Evolutionary conservation across 495 filamentous ascomycete genomes (phyloP).

Genomic region (Penicillium pulvis): DNA sequence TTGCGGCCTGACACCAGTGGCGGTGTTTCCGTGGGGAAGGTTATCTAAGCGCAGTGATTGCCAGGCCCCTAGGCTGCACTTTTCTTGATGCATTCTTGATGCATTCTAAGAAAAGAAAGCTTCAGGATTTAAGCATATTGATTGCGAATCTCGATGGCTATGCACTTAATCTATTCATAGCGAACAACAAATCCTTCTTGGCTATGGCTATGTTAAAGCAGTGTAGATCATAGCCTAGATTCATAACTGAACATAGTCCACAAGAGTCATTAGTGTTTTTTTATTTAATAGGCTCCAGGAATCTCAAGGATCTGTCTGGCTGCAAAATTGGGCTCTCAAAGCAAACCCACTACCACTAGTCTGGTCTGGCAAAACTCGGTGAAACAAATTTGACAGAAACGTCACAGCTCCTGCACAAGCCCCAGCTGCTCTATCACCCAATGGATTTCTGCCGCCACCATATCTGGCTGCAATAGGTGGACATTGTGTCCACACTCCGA

Average conservation of each 20-base stretch:
- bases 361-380: neutral
- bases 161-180: neutral
- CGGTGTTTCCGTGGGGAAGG: neutral
- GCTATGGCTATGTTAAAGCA: slow-evolving; percentile 12
- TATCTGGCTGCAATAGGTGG: slow-evolving; percentile 47
- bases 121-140: neutral
- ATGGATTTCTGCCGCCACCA: slow-evolving; percentile 45
- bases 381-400: neutral
- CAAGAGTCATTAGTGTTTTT: neutral
- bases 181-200: neutral
- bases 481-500: slow-evolving; percentile 54
- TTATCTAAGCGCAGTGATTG: neutral
- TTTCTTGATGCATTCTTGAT: neutral
- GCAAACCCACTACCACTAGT: slow-evolving; percentile 1
- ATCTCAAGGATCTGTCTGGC: slow-evolving; percentile 3
- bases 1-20: neutral
- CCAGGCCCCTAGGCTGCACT: neutral
- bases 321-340: neutral
- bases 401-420: slow-evolving; percentile 2
- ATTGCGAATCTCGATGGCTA: neutral
- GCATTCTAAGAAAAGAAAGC: neutral
- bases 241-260: slow-evolving; percentile 1
- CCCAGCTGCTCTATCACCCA: slow-evolving; percentile 46
- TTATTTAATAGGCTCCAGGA: slow-evolving; percentile 9
- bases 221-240: slow-evolving; percentile 3